These are phyloP conservation scores for Salvia hispanica DNA, from an alignment of 257 asterid species.

Conservation along the genomic window DNA sequence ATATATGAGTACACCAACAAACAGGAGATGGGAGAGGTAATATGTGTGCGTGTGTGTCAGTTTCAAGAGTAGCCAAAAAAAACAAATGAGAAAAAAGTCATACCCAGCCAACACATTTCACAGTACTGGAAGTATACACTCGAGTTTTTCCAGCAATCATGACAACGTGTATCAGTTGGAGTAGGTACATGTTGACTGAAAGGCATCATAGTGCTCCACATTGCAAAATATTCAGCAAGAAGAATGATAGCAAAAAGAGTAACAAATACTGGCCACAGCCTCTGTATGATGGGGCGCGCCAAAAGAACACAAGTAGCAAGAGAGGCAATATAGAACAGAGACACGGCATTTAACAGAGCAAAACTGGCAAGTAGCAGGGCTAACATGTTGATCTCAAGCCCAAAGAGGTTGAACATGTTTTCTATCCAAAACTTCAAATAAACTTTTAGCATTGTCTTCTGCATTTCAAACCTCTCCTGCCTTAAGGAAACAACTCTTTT, in stretches of 20 bases:
- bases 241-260: conserved; percentile 75
- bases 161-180: conserved; percentile 58
- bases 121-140: conserved; percentile 58
- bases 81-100: conserved; percentile 34
- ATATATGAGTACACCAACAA: not conserved
- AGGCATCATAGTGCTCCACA: conserved; percentile 80
- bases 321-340: conserved; percentile 74
- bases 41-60: no score
- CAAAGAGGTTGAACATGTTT: conserved; percentile 94
- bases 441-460: conserved; percentile 76
- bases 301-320: conserved; percentile 87
- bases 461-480: conserved; percentile 91
- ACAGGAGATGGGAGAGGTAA: not conserved
- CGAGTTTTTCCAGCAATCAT: conserved; percentile 90
- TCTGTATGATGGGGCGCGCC: conserved; percentile 70
- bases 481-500: conserved; percentile 63
- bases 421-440: conserved; percentile 95
- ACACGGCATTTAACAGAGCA: conserved; percentile 81
- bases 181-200: conserved; percentile 37
- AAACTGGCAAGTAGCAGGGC: conserved; percentile 88
- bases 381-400: conserved; percentile 96
- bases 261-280: conserved; percentile 84
- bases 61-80: conserved; percentile 17
- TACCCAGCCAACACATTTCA: conserved; percentile 93
- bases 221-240: conserved; percentile 71